Base-by-base conservation (phyloP, 371 early-diverging fungal species). In the Apophysomyces sp. region DNA sequence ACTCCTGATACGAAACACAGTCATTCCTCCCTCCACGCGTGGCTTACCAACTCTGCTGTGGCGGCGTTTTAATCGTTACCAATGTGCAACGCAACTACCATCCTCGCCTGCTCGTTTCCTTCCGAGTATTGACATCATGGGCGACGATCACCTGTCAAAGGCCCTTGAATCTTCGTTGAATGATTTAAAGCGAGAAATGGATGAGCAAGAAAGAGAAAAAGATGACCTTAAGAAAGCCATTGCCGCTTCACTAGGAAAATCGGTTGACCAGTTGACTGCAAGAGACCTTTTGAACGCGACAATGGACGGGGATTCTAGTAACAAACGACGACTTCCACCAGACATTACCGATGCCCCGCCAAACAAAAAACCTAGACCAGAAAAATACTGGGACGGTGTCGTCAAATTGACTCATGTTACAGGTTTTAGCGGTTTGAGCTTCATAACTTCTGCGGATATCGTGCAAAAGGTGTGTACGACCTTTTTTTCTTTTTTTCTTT, bases 221-320 rank as follows among this genome's bases (percentile, higher is more conserved):
- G 56, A 72, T 3, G 76, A 74, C 1, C 7, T 73, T 16, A 71
- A 64, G 29, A 28, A 29, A 13, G 78, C 81, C 1, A 63, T 81
- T 52, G 81, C 80, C 16, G 59, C 66, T 15, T 77, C 80, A 0
- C 55, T 80, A 8, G 77, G 74, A 15, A 80, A 80, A 55, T 58
- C 72, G 0, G 72, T 73, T 0, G 70, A 73, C 3, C 57, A 75
- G 24, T 52, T 80, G 16, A 80, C 80, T 31, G 77, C 80, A 13
- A 66, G 80, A 54, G 80, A 79, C 31, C 58, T 68, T 27, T 52
- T 79, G 1, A 31, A 41, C 41, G 27, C 41, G 34, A 55, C 55
- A 52, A 15, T 53, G 29, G 53, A n/a, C 29, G n/a, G 28, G 13
- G 28, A 58, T 7, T 16, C 18, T 44, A 29, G 30, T 6, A 3